These are phyloP conservation scores for Trametes maxima DNA, from an alignment of 768 basidiomycete species.

Conservation along the genomic window DNA sequence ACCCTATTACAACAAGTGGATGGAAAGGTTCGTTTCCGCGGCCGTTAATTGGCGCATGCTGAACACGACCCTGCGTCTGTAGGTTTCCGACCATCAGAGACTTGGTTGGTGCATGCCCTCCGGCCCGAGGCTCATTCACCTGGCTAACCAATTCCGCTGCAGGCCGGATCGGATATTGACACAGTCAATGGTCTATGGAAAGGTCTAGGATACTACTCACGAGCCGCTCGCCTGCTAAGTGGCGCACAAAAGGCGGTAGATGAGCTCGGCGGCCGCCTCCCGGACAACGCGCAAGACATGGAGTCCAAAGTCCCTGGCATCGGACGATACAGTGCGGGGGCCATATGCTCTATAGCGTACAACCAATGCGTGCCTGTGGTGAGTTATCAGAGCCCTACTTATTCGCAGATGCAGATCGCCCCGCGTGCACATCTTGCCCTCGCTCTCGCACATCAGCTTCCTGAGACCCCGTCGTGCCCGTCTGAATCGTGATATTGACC, in stretches of 20 bases:
- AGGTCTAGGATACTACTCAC: constrained; percentile 88
- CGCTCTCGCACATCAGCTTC: neutral
- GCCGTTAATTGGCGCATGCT: neutral
- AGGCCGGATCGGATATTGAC: constrained; percentile 76
- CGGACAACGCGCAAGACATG: constrained; percentile 78
- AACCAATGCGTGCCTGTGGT: constrained; percentile 84
- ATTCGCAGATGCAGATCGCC: neutral
- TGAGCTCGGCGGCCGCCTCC: constrained; percentile 69
- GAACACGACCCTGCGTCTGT: neutral
- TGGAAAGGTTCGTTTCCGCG: constrained; percentile 58
- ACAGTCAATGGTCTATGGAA: constrained; percentile 91
- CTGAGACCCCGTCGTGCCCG: constrained; percentile 8
- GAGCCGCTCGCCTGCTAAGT: constrained; percentile 76
- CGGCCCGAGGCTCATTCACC: constrained; percentile 11
- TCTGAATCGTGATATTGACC: constrained; percentile 2
- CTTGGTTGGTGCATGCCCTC: constrained; percentile 50
- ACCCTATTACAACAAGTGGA: constrained; percentile 90
- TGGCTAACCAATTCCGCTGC: constrained; percentile 7
- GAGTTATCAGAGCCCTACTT: constrained; percentile 35
- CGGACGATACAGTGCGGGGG: constrained; percentile 86
- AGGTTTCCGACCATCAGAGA: constrained; percentile 84
- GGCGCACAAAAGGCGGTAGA: constrained; percentile 82
- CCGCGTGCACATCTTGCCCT: neutral
- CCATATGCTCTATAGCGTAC: constrained; percentile 86
- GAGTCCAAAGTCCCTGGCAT: constrained; percentile 85